These are phyloP conservation scores for Thalassia testudinum DNA, from an alignment of 116 monocot genomes.

Conservation along the genomic window DNA sequence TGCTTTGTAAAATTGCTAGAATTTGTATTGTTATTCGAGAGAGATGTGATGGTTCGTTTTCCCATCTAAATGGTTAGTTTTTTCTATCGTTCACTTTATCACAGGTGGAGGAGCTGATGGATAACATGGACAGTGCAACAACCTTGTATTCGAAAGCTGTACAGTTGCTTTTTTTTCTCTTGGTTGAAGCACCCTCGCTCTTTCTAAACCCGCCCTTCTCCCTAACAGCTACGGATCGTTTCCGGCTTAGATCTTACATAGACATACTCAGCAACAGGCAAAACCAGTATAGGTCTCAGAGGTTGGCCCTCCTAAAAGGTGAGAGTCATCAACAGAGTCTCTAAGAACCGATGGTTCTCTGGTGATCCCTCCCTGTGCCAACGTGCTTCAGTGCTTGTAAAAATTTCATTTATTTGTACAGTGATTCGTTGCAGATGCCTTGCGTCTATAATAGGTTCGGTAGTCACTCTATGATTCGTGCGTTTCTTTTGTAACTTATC, in stretches of 20 bases:
- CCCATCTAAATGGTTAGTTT: background rate
- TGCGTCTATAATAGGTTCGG: no score
- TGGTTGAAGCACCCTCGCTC: conserved; percentile 75
- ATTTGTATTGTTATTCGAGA: background rate
- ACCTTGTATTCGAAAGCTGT: conserved; percentile 58
- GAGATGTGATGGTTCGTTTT: background rate
- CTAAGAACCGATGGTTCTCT: no score
- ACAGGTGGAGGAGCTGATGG: conserved; percentile 82
- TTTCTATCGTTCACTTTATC: no score
- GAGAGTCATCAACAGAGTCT: no score
- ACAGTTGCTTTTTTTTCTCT: conserved; percentile 54
- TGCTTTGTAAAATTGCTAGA: background rate
- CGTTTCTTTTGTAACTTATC: no score
- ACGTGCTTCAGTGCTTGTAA: no score
- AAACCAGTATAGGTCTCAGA: conserved; percentile 32
- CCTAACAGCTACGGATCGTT: conserved; percentile 45
- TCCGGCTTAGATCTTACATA: conserved; percentile 58
- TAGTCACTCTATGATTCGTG: no score
- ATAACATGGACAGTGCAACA: conserved; percentile 42
- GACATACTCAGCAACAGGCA: conserved; percentile 58
- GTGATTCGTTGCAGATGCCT: no score
- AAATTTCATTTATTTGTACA: no score
- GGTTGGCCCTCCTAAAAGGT: conserved; percentile 27
- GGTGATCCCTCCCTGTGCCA: no score
- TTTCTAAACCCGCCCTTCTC: conserved; percentile 74